Base-by-base conservation (phyloP, 1,139 yeast genomes). In the Diutina sp. region DNA sequence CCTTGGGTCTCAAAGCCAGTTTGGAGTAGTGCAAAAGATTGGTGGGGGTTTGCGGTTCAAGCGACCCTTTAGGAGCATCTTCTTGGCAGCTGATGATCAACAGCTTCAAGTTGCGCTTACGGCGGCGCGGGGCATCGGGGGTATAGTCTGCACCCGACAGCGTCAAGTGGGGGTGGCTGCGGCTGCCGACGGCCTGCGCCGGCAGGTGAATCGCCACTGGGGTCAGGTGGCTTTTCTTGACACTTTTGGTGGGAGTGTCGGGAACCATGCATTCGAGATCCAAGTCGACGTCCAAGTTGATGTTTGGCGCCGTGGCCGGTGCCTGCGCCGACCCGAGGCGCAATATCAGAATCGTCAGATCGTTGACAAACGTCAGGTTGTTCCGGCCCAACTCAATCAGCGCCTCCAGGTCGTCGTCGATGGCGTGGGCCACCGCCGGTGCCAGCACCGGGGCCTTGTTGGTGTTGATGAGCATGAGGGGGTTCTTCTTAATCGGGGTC, bases 401-500 rank as follows among this genome's bases (percentile, higher is more conserved):
- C 30, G 41, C 35, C 18, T 38, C 46, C 54, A 41, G 54, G 12
- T 18, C 16, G 46, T 41, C 46, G 25, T 51, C 46, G n/a, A 35
- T 35, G 50, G 16, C 9, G 30, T 25, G 50, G 11, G 29, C 21
- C n/a, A 16, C 28, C 12, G 21, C 29, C 53, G 53, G 44, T 16
- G 35, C 35, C 51, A n/a, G 35, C 38, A n/a, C 51, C 53, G 53
- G 18, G 21, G 41, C 18, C 28, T 50, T 50, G 53, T 50, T 50
- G 53, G 53, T 66, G 56, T 68, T 70, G 56, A 73, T 62, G 57
- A 74, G 60, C 69, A 70, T 70, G 58, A 72, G 57, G 71, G 90
- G 79, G 59, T 75, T 77, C 63, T 79, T 80, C 65, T 88, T 89
- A 64, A 90, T 85, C 0, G 96, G 96, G 0, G 96, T 89, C 62